Conservation (phyloP, 164 flowering plant genomes). For the Liriodendron chinense region DNA sequence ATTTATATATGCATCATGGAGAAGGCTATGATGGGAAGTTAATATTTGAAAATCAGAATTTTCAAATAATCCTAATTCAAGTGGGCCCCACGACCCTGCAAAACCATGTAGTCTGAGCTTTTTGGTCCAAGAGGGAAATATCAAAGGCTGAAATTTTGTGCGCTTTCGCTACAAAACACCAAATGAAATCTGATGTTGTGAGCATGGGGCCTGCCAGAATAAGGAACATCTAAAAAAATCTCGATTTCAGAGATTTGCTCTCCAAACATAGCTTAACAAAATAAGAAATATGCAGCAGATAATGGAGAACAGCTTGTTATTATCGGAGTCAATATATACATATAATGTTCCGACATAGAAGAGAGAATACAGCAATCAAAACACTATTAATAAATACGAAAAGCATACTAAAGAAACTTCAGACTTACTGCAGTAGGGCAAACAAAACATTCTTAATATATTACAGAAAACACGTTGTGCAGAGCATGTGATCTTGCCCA, state of each 20-base stretch:
- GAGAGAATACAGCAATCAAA: neutral
- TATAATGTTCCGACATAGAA: neutral
- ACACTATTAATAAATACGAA: neutral
- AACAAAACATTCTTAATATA: conserved; percentile 3
- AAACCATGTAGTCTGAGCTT: too few species aligned
- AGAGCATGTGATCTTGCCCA: neutral
- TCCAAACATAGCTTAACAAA: too few species aligned
- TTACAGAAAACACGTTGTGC: conserved; percentile 1
- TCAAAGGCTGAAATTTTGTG: neutral
- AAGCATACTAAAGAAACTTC: neutral
- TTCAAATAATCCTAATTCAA: too few species aligned
- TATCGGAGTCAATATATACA: neutral
- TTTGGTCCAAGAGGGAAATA: neutral
- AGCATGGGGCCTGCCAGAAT: neutral
- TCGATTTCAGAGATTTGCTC: too few species aligned
- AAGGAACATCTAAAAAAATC: neutral
- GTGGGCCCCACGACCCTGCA: too few species aligned
- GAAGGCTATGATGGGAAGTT: neutral
- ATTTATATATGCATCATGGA: neutral
- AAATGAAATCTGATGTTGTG: too few species aligned
- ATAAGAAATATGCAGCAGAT: neutral
- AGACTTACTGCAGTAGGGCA: neutral
- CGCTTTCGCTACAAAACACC: neutral
- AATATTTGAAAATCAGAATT: too few species aligned
- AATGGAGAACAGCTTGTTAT: conserved; percentile 1